Percentiles rank a stretch among this genome's conserved stretches.
Evolutionary conservation across 352 stramenopile species (phyloP).

Genomic region (Globisporangium echinulatum): DNA sequence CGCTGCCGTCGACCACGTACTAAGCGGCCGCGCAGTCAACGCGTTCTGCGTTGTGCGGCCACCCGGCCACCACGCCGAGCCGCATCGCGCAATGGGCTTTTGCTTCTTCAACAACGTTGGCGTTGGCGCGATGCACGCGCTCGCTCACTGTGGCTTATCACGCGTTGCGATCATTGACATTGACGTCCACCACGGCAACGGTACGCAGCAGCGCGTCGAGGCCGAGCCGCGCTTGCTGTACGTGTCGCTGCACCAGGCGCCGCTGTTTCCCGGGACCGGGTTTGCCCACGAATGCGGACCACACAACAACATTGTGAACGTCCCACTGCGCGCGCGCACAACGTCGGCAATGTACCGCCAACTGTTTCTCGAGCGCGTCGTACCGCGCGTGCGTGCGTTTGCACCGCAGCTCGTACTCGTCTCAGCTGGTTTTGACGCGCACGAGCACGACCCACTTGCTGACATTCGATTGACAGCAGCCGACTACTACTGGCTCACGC

Average conservation of each 20-base stretch:
- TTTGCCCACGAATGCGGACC: constrained; percentile 28
- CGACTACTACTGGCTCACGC: constrained; percentile 61
- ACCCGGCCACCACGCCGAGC: constrained; percentile 53
- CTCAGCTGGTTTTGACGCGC: constrained; percentile 83
- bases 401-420: constrained; percentile 79
- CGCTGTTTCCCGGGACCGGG: constrained; percentile 40
- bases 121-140: constrained; percentile 89
- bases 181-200: constrained; percentile 87
- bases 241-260: constrained; percentile 49
- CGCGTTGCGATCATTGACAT: constrained; percentile 68
- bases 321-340: constrained; percentile 29
- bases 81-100: constrained; percentile 71
- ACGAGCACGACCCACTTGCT: constrained; percentile 34
- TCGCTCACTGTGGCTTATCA: constrained; percentile 49
- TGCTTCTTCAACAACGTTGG: constrained; percentile 97
- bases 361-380: constrained; percentile 24
- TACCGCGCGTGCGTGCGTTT: constrained; percentile 42
- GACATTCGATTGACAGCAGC: constrained; percentile 33
- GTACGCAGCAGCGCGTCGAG: constrained; percentile 45
- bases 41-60: constrained; percentile 86
- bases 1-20: constrained; percentile 61
- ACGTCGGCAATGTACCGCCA: constrained; percentile 29
- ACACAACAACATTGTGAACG: constrained; percentile 39
- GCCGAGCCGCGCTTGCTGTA: constrained; percentile 33
- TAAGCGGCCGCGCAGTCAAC: constrained; percentile 30